Evolutionary conservation across 1,284 basidiomycete species (phyloP), one percentile per base, ranked within the genome.

Genomic region (Entoloma clypeatum): DNA sequence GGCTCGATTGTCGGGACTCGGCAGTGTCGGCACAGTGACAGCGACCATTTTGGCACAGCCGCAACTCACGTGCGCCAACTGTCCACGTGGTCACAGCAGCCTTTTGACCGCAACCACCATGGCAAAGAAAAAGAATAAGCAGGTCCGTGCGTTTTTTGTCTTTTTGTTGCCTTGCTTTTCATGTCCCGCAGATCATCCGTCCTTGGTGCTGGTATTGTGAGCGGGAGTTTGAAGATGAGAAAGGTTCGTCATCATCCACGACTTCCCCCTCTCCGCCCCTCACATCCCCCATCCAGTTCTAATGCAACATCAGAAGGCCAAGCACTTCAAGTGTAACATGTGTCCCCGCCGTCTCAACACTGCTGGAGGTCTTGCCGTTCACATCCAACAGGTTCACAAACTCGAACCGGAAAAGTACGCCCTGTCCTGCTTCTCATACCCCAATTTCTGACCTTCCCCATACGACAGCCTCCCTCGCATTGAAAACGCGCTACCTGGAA

Each of bases 201-300:
- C 91, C 92, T 13, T 94, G 92, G 91, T 95, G 92, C 70, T 97
- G 93, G 95, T 97, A 97, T 65, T 97, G 94, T 74, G 95, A 99
- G 69, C 83, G 93, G 63, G 95, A 95, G 66, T 97, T 96, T 57
- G 92, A 96, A 65, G 93, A 96, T 78, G 92, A 94, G 65, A 95
- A 95, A 69, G 91, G 91, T 90, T 50, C 17, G 58, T 49, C 39
- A 47, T 30, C 19, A n/a, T 7, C 27, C 31, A 13, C 27, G 30
- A 26, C 30, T 31, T 18, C 25, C 30, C 11, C 28, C 22, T n/a
- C 6, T 7, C 7, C 14, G 2, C 19, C 10, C 21, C 44, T 43
- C 13, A 46, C 34, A 11, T 17, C 8, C 9, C 14, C 4, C n/a
- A 8, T 14, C 5, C 54, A 94, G 96, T 99, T 47, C 78, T 99